Conservation (phyloP, 2,329 filamentous ascomycete genomes). For the Diaporthe capsici region DNA sequence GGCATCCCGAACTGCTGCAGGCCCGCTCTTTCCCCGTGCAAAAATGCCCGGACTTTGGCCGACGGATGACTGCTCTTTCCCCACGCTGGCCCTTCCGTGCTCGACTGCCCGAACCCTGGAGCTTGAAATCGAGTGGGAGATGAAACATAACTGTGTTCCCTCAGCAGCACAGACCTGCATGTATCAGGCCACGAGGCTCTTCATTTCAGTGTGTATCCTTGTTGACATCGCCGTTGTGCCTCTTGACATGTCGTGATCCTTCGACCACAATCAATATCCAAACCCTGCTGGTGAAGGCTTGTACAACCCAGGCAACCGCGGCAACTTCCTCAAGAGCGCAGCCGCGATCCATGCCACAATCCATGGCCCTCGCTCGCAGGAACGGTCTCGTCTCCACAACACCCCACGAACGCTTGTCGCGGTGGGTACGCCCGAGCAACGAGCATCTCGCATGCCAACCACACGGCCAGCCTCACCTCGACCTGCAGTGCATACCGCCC, state of each 20-base stretch:
- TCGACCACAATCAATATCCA: neutral
- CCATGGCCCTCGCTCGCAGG: neutral
- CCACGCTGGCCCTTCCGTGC: neutral
- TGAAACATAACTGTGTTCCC: neutral
- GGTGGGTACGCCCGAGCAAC: neutral
- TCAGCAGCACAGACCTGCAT: neutral
- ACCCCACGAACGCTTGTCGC: neutral
- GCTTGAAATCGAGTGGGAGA: neutral
- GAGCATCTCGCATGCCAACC: neutral
- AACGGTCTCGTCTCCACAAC: neutral
- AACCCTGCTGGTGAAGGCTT: neutral
- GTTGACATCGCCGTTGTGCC: neutral
- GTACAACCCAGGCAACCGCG: neutral
- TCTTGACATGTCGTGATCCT: neutral
- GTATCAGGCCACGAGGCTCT: neutral
- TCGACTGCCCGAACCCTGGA: neutral
- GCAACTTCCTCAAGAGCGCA: neutral
- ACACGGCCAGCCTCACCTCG: neutral
- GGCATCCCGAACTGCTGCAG: neutral
- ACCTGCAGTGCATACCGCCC: neutral
- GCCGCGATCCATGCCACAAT: neutral
- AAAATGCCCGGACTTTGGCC: conserved; percentile 2
- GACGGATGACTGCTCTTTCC: neutral
- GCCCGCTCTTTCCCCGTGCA: neutral
- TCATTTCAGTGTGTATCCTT: neutral